Base-by-base conservation (phyloP, 352 stramenopile genomes). In the Phytophthora citricola region DNA sequence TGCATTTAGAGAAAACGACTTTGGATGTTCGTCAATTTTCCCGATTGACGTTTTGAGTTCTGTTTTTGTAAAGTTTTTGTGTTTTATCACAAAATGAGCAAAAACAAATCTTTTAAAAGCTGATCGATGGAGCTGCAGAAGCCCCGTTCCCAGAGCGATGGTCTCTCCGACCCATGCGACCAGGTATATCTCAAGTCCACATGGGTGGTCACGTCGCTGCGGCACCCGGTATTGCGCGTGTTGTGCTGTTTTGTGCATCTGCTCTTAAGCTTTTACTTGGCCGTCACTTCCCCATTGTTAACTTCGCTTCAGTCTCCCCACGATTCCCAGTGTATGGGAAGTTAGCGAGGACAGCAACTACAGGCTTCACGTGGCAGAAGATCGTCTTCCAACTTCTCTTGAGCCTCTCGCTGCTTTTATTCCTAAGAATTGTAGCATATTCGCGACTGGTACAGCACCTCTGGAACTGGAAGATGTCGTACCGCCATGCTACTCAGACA, bases 391-490 rank as follows among this genome's bases (percentile, higher is more conserved):
- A 88, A 48, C 49, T 32, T 14, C 12, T 46, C 1, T 10, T 85
- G 4, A 57, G 31, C 12, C 20, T 52, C 0, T 15, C 58, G 3
- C 2, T 83, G 40, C 5, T 84, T 5, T 15, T 68, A 14, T 52
- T 85, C 10, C 49, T 90, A n/a, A 74, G 81, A 0, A 38, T 81
- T 15, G 69, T 85, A 15, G 69, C 68, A 27, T 88, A 85, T 26
- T 70, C 58, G 7, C 52, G 58, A 43, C 69, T 76, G 3, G 46
- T 81, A 31, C 67, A 87, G 51, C 65, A 40, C 29, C 55, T 63
- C 17, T 90, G 79, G 77, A 89, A 88, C 56, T 88, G 81, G 79
- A 46, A 54, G 14, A 52, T 44, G 3, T 70, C 77, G 26, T 76
- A 66, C 38, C 66, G 29, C 26, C 52, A 65, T 47, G 80, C 80